Conservation (phyloP, 2,329 filamentous ascomycete species). For the Metarhizium robertsii region DNA sequence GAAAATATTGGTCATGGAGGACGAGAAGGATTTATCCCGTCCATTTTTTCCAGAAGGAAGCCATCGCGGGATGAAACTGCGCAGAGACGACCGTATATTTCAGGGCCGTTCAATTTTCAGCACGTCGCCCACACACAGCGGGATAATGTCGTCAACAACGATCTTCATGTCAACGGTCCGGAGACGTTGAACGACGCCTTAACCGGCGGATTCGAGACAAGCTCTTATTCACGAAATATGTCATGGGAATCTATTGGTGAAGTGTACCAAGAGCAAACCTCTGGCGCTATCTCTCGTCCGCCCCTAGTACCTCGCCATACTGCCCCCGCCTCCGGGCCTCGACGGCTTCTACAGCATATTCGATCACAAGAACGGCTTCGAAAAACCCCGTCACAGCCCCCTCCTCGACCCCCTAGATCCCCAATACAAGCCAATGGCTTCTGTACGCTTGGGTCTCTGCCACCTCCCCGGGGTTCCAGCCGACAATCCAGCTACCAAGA, state of each 20-base stretch:
- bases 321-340: conserved; percentile 15
- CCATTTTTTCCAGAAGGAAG: conserved; percentile 43
- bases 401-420: conserved; percentile 32
- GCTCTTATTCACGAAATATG: not conserved
- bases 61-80: conserved; percentile 23
- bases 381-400: conserved; percentile 38
- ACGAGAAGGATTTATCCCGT: conserved; percentile 38
- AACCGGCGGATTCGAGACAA: not conserved
- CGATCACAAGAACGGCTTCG: conserved; percentile 42
- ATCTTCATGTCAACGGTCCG: not conserved
- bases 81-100: conserved; percentile 43
- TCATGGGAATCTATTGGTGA: conserved; percentile 24
- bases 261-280: not conserved
- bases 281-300: conserved; percentile 6
- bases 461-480: conserved; percentile 47
- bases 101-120: conserved; percentile 57
- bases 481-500: conserved; percentile 39
- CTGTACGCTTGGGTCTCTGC: conserved; percentile 29
- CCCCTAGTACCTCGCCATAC: conserved; percentile 11
- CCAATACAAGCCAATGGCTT: conserved; percentile 24
- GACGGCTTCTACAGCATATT: conserved; percentile 31
- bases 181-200: not conserved
- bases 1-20: conserved; percentile 23
- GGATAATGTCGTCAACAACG: conserved; percentile 34
- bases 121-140: conserved; percentile 51